These are phyloP conservation scores for Coniochaeta sp. DNA, from an alignment of 2,329 filamentous ascomycete species.

Conservation along the genomic window DNA sequence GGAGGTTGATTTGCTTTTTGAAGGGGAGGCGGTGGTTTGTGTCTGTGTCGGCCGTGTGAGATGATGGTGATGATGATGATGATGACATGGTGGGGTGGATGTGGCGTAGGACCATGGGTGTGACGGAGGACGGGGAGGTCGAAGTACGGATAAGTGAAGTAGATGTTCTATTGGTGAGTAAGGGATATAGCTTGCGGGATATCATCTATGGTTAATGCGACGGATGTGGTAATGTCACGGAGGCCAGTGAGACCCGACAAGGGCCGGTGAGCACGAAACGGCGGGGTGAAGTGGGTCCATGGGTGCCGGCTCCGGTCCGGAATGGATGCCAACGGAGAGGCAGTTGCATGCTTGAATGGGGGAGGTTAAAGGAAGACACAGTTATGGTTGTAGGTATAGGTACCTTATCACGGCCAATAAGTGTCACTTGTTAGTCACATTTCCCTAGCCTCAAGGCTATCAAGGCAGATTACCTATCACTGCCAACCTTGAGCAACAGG, in stretches of 20 bases:
- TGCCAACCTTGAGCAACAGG: no score
- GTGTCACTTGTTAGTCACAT: no score
- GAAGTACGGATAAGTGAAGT: not conserved
- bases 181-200: not conserved
- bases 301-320: not conserved
- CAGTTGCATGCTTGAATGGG: no score
- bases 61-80: no score
- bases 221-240: not conserved
- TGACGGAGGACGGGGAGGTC: not conserved
- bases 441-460: no score
- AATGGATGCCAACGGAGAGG: not conserved
- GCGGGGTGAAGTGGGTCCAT: not conserved
- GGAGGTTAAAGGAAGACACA: no score
- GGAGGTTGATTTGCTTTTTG: constrained; percentile 51
- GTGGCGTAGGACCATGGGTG: not conserved
- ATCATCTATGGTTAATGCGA: not conserved
- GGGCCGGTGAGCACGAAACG: not conserved
- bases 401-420: no score
- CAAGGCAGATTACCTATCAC: no score
- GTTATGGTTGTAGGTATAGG: no score
- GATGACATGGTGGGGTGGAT: constrained; percentile 1
- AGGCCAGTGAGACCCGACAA: not conserved
- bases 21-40: not conserved
- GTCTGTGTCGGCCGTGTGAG: no score
- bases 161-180: no score